A percentile compares a stretch with the other conserved stretches of the same genome.
These are phyloP conservation scores for Boletales sp. DNA, from an alignment of 768 basidiomycete genomes.

Conservation along the genomic window DNA sequence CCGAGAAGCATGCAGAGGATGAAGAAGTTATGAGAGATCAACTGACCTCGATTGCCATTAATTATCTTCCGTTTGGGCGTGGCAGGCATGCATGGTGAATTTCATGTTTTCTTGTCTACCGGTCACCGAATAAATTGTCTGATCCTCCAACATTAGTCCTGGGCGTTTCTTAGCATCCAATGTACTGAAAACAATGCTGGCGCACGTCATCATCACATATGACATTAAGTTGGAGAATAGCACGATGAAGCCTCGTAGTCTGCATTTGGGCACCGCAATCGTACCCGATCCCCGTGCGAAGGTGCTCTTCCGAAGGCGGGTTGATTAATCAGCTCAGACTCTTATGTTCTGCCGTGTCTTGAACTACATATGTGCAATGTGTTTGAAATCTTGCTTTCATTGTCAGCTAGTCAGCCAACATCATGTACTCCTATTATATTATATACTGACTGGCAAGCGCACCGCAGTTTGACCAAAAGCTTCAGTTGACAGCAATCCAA, in stretches of 20 bases:
- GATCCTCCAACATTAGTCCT: constrained; percentile 2
- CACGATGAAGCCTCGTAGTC: background rate
- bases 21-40: constrained; percentile 32
- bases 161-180: constrained; percentile 12
- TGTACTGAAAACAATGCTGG: constrained; percentile 14
- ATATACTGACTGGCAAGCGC: too few relatives aligned
- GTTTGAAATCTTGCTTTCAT: too few relatives aligned
- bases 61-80: constrained; percentile 37
- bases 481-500: too few relatives aligned
- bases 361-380: too few relatives aligned
- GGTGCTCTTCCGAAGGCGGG: background rate
- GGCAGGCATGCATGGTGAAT: constrained; percentile 16
- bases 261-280: constrained; percentile 1
- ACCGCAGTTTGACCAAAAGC: too few relatives aligned
- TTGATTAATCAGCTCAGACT: too few relatives aligned
- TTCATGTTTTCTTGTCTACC: too few relatives aligned
- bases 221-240: constrained; percentile 15
- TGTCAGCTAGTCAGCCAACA: too few relatives aligned
- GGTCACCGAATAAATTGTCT: too few relatives aligned
- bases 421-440: too few relatives aligned
- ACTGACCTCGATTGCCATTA: constrained; percentile 28
- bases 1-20: constrained; percentile 24
- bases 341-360: too few relatives aligned
- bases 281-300: constrained; percentile 4
- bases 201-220: constrained; percentile 12